phyloP scores from a whole-genome alignment of 441 rosid genomes.

The Euphorbia schlechtendalii region DNA sequence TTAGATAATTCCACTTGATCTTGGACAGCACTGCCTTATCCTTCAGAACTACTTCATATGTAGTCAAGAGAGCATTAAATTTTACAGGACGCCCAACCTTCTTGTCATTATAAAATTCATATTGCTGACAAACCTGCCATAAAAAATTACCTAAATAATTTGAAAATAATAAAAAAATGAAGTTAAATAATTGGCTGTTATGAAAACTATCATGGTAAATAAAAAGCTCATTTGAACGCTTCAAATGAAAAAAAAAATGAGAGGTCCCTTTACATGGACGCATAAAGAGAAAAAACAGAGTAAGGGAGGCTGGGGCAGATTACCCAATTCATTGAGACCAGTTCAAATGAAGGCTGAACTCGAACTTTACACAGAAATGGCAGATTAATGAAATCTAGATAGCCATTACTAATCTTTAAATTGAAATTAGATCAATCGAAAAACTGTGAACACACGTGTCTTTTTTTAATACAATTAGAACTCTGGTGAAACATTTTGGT shows the following conservation, averaged over 20 bases:
- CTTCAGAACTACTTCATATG: slow-evolving; percentile 97
- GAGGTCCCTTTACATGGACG: no score
- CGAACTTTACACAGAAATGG: neutral
- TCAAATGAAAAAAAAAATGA: neutral
- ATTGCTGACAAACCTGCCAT: slow-evolving; percentile 93
- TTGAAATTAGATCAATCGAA: no score
- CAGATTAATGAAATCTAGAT: no score
- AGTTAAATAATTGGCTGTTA: no score
- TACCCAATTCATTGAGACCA: neutral
- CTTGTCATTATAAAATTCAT: slow-evolving; percentile 86
- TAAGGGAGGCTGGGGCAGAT: no score
- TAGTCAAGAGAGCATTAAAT: slow-evolving; percentile 84
- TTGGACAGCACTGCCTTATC: slow-evolving; percentile 92
- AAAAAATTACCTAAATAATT: slow-evolving; percentile 12
- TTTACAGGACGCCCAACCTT: slow-evolving; percentile 81
- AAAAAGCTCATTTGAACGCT: neutral
- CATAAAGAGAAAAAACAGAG: no score
- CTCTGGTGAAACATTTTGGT: neutral
- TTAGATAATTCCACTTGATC: slow-evolving; percentile 95
- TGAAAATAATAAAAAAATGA: neutral
- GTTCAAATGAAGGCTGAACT: neutral
- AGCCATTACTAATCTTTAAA: no score
- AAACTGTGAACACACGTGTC: no score
- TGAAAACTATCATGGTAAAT: no score
- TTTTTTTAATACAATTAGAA: no score